Base-by-base conservation (phyloP, 371 early-diverging fungal genomes). In the Phascolomyces articulosus region DNA sequence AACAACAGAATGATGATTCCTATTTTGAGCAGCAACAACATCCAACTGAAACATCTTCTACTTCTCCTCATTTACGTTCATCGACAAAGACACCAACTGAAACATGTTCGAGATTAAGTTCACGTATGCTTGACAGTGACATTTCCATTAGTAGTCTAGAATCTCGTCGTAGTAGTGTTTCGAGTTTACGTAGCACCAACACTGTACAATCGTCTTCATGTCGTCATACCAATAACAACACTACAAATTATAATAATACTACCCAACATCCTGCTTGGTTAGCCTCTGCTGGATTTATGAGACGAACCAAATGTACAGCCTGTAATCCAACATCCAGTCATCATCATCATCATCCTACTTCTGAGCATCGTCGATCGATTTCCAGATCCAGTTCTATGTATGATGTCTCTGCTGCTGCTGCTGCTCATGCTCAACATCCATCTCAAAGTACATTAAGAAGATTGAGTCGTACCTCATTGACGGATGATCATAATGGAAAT, bases 281-380 rank as follows among this genome's bases (percentile, higher is more conserved):
- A 18, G 68, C 58, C 15, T 53, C 48, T 7, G 67, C 57, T 51
- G 67, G 67, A 11, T 62, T 69, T 34, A 63, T 63, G 62, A 65
- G 69, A 15, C 64, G 60, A 44, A 64, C 65, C 13, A 64, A 69
- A 58, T 69, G 69, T 49, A 47, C 60, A 28, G 69, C 69, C n/a
- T 69, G 69, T 58, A 64, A 69, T 54, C 69, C 69, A 10, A 51
- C 41, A 23, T 26, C n/a, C 47, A 41, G 27, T 51, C n/a, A n/a
- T n/a, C n/a, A n/a, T n/a, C n/a, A n/a, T n/a, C n/a, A n/a, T n/a
- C n/a, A n/a, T n/a, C n/a, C n/a, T n/a, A n/a, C n/a, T n/a, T 23
- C 51, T 23, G 51, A 51, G 6, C 51, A 51, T 29, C 63, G 60
- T 4, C 58, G 58, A 18, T 48, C 68, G 16, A 23, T 64, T 60